Conservation (phyloP, 2,329 filamentous ascomycete genomes). For the Neoscytalidium dimidiatum region DNA sequence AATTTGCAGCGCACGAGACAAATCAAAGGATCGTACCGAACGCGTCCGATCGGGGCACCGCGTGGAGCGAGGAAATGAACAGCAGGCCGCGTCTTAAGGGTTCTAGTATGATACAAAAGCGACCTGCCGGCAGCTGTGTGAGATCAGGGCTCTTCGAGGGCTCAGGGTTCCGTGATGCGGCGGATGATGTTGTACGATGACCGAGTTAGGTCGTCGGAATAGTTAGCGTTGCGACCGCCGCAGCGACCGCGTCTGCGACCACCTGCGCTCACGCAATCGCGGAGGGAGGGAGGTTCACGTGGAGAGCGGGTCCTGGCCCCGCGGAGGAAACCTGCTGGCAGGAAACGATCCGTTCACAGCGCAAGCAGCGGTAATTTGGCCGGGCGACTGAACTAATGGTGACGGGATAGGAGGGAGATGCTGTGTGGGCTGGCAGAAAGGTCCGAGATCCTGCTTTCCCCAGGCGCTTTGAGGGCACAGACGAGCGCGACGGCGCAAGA, state of each 20-base stretch:
- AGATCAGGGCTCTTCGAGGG: neutral
- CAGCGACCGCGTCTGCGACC: neutral
- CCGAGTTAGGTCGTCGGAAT: too few species aligned
- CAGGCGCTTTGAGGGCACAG: slow-evolving; percentile 7
- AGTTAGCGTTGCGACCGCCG: neutral
- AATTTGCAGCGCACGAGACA: slow-evolving; percentile 1
- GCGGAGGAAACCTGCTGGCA: neutral
- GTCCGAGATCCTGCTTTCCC: slow-evolving; percentile 9
- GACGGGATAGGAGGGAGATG: neutral
- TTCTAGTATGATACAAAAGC: neutral
- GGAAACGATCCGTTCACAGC: neutral
- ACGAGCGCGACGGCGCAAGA: slow-evolving; percentile 1
- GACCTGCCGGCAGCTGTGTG: neutral
- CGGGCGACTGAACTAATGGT: neutral
- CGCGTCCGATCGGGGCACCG: neutral
- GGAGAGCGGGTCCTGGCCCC: slow-evolving; percentile 3
- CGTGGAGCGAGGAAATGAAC: neutral
- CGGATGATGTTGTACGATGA: neutral
- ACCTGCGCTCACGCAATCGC: neutral
- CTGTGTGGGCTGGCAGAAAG: neutral
- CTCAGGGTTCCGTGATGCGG: neutral
- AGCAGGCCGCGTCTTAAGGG: neutral
- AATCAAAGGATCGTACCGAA: neutral
- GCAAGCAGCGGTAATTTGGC: neutral
- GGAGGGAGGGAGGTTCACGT: neutral